These are phyloP conservation scores for Microcyclospora pomicola DNA, from an alignment of 2,329 filamentous ascomycete genomes.

Conservation along the genomic window DNA sequence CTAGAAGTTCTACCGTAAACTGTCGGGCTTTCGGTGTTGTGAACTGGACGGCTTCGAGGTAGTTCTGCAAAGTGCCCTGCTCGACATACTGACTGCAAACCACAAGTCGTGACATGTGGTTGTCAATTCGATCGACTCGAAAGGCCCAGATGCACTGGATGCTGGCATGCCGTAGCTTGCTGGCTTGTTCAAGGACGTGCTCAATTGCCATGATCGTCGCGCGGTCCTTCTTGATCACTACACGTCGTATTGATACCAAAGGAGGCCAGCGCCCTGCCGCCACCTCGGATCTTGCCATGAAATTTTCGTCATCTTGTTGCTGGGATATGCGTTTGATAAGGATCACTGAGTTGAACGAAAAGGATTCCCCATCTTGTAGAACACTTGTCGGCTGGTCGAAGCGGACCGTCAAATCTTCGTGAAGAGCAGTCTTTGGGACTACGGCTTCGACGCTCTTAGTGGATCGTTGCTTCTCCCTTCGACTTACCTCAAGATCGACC, in stretches of 20 bases:
- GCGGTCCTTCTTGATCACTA: conserved; percentile 10
- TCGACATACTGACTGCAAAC: conserved; percentile 17
- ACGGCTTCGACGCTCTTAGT: conserved; percentile 27
- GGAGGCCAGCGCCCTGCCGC: conserved; percentile 3
- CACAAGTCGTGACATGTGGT: conserved; percentile 10
- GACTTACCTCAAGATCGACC: conserved; percentile 57
- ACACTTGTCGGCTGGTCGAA: conserved; percentile 18
- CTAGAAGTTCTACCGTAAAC: conserved; percentile 84
- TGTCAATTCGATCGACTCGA: conserved; percentile 27
- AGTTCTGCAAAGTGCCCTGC: conserved; percentile 60
- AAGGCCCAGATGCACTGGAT: conserved; percentile 62
- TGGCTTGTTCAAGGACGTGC: conserved; percentile 51
- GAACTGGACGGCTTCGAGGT: conserved; percentile 61
- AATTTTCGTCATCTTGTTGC: conserved; percentile 6
- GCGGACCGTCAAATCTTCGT: conserved; percentile 8
- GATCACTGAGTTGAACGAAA: conserved; percentile 13
- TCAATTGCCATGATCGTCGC: conserved; percentile 18
- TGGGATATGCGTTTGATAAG: conserved; percentile 9
- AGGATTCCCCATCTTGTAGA: conserved; percentile 8
- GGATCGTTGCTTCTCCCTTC: conserved; percentile 47
- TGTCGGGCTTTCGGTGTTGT: conserved; percentile 63
- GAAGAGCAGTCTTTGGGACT: neutral
- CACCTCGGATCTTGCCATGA: conserved; percentile 11
- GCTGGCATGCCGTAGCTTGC: conserved; percentile 60
- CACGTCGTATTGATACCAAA: conserved; percentile 17